Percentiles rank a stretch among this genome's conserved stretches.
Evolutionary conservation across 768 basidiomycete species (phyloP).

Genomic region (Gelatoporia subvermispora): DNA sequence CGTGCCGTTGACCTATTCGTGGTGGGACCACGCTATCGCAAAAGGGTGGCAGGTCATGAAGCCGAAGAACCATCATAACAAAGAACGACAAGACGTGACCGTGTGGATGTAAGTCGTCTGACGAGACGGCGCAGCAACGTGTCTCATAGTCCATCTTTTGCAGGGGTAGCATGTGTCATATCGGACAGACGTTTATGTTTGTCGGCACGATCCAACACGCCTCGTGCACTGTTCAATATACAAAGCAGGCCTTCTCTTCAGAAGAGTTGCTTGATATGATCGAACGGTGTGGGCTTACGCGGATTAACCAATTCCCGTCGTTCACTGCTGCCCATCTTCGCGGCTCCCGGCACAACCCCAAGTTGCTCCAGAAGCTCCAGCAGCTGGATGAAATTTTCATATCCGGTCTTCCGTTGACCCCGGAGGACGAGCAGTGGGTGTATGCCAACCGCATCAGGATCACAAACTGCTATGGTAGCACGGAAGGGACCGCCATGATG

Average conservation of each 20-base stretch:
- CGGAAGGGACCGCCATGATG: conserved; percentile 24
- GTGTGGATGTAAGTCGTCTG: conserved; percentile 60
- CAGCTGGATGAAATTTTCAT: conserved; percentile 25
- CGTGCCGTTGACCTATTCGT: conserved; percentile 66
- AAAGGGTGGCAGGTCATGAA: conserved; percentile 48
- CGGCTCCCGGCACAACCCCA: conserved; percentile 55
- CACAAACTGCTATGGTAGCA: conserved; percentile 30
- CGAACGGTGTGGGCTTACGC: conserved; percentile 42
- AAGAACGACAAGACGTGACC: conserved; percentile 57
- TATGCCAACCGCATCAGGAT: conserved; percentile 36
- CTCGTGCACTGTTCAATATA: conserved; percentile 22
- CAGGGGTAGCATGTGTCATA: conserved; percentile 84
- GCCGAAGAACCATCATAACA: conserved; percentile 38
- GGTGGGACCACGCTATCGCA: conserved; percentile 53
- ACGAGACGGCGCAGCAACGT: background rate
- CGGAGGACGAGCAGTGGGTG: conserved; percentile 46
- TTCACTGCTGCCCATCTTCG: conserved; percentile 25
- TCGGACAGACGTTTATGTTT: conserved; percentile 65
- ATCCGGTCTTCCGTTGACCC: conserved; percentile 27
- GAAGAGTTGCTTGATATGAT: conserved; percentile 40
- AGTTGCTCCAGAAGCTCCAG: conserved; percentile 34
- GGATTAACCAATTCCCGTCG: conserved; percentile 26
- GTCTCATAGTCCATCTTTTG: background rate
- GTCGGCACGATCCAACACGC: conserved; percentile 22
- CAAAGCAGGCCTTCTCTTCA: conserved; percentile 23